Evolutionary conservation across 768 basidiomycete genomes (phyloP), one percentile per base, ranked within the genome.

Genomic region (Galerina marginata): DNA sequence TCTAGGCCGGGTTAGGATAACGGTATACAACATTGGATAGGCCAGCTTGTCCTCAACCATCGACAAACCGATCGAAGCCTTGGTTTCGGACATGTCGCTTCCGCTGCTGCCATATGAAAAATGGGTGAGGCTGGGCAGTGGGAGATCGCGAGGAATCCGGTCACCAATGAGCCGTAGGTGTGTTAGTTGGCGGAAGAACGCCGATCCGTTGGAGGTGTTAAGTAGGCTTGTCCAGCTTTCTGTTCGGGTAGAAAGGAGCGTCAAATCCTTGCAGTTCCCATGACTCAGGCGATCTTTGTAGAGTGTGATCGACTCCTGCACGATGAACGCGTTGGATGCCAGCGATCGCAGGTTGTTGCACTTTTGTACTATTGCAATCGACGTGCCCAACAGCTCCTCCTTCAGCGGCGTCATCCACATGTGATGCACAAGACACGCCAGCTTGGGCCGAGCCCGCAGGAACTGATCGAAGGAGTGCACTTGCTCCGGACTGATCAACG

Each of bases 351-450:
- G 57, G 29, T 74, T 72, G 9, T 63, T 69, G 58, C 77, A 78
- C 36, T 66, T 65, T 48, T 66, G 69, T 20, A 77, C 65, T 39
- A 77, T 72, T 54, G 56, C 58, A 20, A 68, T 63, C 15, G 65
- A 62, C 2, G 63, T 61, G 15, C 14, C 52, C 33, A 66, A 37
- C 16, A 60, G 59, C 20, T 70, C 71, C 37, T 69, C 67, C 26
- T 70, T 68, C 16, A 71, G 61, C 9, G 76, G 73, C 2, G 72
- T 72, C 44, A 75, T 68, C 77, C 77, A 78, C 42, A 77, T 69
- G 42, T 72, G 62, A 39, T 69, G 71, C 23, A 78, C 63, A 20
- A 74, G 62, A 14, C 49, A 50, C 23, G 65, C 38, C n/a, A 71
- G 23, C n/a, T 62, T 47, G 14, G 65, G 54, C 14, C 61, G 65